Conservation (phyloP, 2,329 filamentous ascomycete species). For the Trichoderma atroviride region DNA sequence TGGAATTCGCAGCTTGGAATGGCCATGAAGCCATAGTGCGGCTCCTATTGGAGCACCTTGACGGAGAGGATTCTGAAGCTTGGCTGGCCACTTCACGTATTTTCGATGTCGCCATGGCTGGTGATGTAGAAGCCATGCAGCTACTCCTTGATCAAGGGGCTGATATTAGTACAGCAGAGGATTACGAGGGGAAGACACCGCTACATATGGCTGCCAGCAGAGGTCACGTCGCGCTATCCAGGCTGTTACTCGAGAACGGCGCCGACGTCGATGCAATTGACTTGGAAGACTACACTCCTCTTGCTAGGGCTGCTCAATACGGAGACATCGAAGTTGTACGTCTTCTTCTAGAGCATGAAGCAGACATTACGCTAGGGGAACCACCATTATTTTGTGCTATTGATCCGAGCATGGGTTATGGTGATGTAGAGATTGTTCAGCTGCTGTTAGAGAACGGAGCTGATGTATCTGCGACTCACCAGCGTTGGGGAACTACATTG, state of each 20-base stretch:
- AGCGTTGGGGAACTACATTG: too few relatives aligned
- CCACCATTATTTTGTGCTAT: not conserved
- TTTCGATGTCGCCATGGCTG: too few relatives aligned
- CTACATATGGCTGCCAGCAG: not conserved
- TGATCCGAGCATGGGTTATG: accelerated
- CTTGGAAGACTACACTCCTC: too few relatives aligned
- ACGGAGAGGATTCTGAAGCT: not conserved
- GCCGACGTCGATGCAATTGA: not conserved
- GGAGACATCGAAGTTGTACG: not conserved
- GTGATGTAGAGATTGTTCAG: not conserved
- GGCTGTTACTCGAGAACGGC: not conserved
- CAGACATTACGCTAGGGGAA: not conserved
- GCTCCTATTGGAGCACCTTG: not conserved
- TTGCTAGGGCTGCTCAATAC: accelerated
- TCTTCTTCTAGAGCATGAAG: not conserved
- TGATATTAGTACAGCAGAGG: not conserved
- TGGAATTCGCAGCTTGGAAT: not conserved
- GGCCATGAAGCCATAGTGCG: not conserved
- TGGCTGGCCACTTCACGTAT: not conserved
- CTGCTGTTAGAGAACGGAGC: not conserved
- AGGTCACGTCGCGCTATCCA: not conserved
- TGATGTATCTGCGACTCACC: too few relatives aligned
- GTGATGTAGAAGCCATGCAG: not conserved
- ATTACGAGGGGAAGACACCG: accelerated
- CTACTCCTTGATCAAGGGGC: not conserved